A percentile compares a stretch with the other conserved stretches of the same genome.
These are phyloP conservation scores for Fagopyrum esculentum DNA, from an alignment of 148 eudicot genomes.

Conservation along the genomic window DNA sequence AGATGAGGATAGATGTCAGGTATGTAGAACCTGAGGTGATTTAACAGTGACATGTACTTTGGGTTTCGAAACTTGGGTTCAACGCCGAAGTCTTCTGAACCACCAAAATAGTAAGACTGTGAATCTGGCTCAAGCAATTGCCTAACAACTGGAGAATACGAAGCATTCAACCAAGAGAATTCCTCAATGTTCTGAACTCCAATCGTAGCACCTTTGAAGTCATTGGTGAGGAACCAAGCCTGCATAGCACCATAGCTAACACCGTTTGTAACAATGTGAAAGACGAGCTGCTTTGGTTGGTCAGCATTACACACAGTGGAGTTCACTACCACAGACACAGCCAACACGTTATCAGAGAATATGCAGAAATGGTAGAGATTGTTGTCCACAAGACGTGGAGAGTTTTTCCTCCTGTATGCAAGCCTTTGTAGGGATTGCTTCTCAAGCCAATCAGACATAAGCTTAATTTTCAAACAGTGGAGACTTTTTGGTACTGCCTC, in stretches of 20 bases:
- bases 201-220: slow-evolving; percentile 21
- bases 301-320: slow-evolving; percentile 22
- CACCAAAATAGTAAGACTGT: slow-evolving; percentile 22
- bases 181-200: slow-evolving; percentile 26
- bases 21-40: slow-evolving; percentile 26
- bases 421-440: slow-evolving; percentile 6
- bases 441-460: slow-evolving; percentile 16
- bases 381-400: slow-evolving; percentile 16
- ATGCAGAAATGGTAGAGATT: slow-evolving; percentile 19
- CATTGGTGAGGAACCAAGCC: slow-evolving; percentile 21
- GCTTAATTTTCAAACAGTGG: slow-evolving; percentile 20
- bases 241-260: slow-evolving; percentile 28
- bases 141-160: slow-evolving; percentile 26
- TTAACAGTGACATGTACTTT: slow-evolving; percentile 22
- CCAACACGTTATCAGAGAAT: slow-evolving; percentile 21
- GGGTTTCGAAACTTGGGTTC: slow-evolving; percentile 25
- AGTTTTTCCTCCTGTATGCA: slow-evolving; percentile 1
- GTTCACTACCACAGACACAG: slow-evolving; percentile 24
- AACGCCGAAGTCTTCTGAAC: slow-evolving; percentile 11
- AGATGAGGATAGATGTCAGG: slow-evolving; percentile 29
- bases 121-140: slow-evolving; percentile 21
- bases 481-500: slow-evolving; percentile 20
- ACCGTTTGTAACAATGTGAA: slow-evolving; percentile 28
- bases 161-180: slow-evolving; percentile 26
- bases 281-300: slow-evolving; percentile 19